Base-by-base conservation (phyloP, 192 early-diverging fungal genomes). In the Podila epicladia region DNA sequence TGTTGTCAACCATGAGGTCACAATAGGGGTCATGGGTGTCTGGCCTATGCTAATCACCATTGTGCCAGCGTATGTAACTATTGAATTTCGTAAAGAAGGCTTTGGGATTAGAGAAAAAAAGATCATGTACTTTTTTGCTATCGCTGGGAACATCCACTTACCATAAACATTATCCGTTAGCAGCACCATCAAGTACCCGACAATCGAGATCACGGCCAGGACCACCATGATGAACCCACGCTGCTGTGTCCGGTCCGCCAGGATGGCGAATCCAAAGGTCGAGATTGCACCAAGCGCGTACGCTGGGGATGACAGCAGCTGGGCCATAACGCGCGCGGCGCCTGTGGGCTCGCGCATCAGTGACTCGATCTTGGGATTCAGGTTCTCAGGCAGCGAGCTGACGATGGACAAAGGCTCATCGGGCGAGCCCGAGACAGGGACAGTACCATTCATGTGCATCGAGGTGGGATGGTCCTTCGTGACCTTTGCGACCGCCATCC, bases 1-100 rank as follows among this genome's bases (percentile, higher is more conserved):
- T 3, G 75, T 78, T n/a, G 75, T 78, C 37, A 78, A 13, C 75
- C 75, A 78, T 3, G 75, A 67, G 0, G 75, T 70, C 22, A 72
- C 64, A 28, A 78, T 67, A 0, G 75, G 75, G 3, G 69, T 72
- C 15, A 67, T 26, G 1, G 75, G 69, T 37, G 75, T 72, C 22
- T 78, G 75, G 1, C 75, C 75, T n/a, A 78, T 78, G 20, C 58
- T 67, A 17, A 78, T 62, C 1, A 71, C 26, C 20, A 78, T 33
- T 2, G 70, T 60, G 9, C 75, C 75, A 13, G 59, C 69, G 35
- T 78, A 78, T 9, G 71, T 66, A 4, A 72, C 74, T 77, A 22
- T 3, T 9, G 35, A 51, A 37, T 37, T 37, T 28, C 38, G 13
- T 6, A 62, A 24, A n/a, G 19, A 24, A 28, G 37, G 8, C 6